phyloP scores from a whole-genome alignment of 345 rosid species.

The Eucalyptus caleyi region DNA sequence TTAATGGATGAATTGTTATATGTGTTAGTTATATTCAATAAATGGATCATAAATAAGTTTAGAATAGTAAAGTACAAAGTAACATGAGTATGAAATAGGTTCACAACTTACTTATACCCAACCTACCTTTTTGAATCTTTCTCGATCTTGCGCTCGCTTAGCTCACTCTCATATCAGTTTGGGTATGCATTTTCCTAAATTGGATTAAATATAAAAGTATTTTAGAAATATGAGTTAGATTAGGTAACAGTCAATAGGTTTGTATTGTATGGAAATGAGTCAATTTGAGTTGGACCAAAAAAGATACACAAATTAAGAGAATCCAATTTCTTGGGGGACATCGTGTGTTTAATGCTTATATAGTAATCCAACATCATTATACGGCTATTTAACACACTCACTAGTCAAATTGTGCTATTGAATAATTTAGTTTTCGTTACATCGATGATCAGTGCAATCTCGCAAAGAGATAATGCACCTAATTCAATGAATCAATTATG shows the following conservation, averaged over 20 bases:
- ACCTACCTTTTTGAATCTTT: neutral
- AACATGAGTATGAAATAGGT: neutral
- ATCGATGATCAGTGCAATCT: neutral
- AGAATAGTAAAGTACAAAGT: neutral
- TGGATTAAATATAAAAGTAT: too few species aligned
- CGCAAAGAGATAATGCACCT: neutral
- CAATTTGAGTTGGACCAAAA: neutral
- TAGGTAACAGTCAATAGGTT: too few species aligned
- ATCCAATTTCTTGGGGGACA: neutral
- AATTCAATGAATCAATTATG: neutral
- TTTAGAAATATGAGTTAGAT: neutral
- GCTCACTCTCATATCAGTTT: neutral
- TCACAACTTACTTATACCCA: too few species aligned
- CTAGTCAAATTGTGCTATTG: neutral
- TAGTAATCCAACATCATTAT: neutral
- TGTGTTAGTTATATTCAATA: too few species aligned
- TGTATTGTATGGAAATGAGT: too few species aligned
- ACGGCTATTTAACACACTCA: neutral
- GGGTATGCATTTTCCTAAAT: neutral
- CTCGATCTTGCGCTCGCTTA: neutral
- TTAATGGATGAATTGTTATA: too few species aligned
- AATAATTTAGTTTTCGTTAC: neutral
- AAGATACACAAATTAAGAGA: neutral
- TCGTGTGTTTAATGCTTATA: neutral
- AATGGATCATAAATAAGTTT: too few species aligned